Evolutionary conservation across 2,329 filamentous ascomycete genomes (phyloP).

Genomic region (Diplodia corticola): DNA sequence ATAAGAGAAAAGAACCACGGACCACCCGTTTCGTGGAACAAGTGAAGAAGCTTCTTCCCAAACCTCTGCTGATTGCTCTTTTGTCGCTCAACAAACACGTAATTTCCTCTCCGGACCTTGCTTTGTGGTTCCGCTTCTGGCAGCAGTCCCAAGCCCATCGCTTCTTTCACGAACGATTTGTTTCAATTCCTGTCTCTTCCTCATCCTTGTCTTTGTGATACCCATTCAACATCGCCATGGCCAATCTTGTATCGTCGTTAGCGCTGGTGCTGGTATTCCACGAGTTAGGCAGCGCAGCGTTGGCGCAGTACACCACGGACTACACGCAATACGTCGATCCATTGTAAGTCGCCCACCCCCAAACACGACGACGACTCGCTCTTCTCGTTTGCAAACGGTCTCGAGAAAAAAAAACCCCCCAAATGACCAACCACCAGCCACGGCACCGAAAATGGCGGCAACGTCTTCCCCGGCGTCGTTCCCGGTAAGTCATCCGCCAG

Average conservation of each 20-base stretch:
- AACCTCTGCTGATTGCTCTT: neutral
- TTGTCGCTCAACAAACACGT: neutral
- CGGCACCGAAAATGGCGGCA: slow-evolving; percentile 37
- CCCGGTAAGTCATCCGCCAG: slow-evolving; percentile 27
- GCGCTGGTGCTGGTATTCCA: neutral
- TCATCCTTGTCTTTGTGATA: neutral
- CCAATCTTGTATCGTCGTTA: neutral
- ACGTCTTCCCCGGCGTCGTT: slow-evolving; percentile 40
- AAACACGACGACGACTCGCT: neutral
- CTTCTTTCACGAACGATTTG: neutral
- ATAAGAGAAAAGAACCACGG: neutral
- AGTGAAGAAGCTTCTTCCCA: neutral
- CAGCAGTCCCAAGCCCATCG: neutral
- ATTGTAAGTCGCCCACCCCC: slow-evolving; percentile 31
- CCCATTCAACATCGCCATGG: neutral
- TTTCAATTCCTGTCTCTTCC: neutral
- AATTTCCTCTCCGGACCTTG: neutral
- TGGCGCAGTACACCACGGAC: slow-evolving; percentile 23
- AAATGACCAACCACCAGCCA: slow-evolving; percentile 23
- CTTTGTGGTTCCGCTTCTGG: neutral
- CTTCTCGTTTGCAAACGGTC: too few relatives aligned
- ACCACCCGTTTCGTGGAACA: neutral
- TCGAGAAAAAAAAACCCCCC: too few relatives aligned
- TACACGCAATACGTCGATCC: slow-evolving; percentile 39
- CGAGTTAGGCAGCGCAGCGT: neutral